Base-by-base conservation (phyloP, 73 alveolate species). In the Paramecium biaurelia region DNA sequence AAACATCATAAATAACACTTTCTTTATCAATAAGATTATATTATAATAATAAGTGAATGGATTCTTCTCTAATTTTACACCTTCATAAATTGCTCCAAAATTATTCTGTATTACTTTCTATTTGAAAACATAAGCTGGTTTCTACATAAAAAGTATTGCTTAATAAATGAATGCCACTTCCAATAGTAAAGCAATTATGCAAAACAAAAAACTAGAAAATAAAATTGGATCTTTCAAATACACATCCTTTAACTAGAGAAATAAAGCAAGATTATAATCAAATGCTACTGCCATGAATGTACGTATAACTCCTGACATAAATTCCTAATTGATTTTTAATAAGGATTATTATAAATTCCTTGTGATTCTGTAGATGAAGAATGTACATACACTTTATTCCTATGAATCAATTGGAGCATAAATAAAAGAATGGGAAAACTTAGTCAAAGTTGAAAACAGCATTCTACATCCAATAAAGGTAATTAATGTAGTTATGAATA, bases 221-320 rank as follows among this genome's bases (percentile, higher is more conserved):
- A 79, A 41, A 0, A 79, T 15, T 18, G 56, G 90, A 26, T 47
- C 72, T 79, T 42, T 18, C 10, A 24, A 37, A 20, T 38, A 41
- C 5, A 79, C 30, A 43, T 47, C 90, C 10, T 42, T 11, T 20
- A 79, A 20, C 43, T 79, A 79, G 4, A 79, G 47, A 47, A 79
- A 79, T 9, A 79, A 15, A 23, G 90, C 90, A 9, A 79, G 28
- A 45, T 79, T 79, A n/a, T 42, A 79, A 43, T 79, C 90, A 47
- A 79, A 79, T 7, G 90, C 90, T 0, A 79, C 90, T 5, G 90
- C 76, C 90, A 42, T 79, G 5, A 43, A 79, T 79, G 90, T 79
- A n/a, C 90, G 47, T 2, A 79, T 30, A 5, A 79, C 32, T n/a
- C 90, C 90, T 11, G 90, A 79, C 32, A 30, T 79, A 42, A 79